These are phyloP conservation scores for Planoprotostelium fungivorum DNA, from an alignment of 78 protist genomes.

Conservation along the genomic window DNA sequence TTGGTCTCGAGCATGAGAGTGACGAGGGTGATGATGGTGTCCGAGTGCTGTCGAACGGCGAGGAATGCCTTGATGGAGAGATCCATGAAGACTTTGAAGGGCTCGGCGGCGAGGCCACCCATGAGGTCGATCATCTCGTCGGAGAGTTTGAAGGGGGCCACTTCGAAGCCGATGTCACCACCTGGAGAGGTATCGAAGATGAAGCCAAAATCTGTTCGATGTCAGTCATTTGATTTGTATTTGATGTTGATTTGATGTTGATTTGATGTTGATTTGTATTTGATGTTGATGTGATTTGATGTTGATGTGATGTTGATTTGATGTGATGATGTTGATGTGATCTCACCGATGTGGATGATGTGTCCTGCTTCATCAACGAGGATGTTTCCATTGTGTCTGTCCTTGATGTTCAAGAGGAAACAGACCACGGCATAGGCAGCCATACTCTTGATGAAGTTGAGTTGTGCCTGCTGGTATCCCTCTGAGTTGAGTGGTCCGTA, in stretches of 20 bases:
- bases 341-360: constrained; percentile 78
- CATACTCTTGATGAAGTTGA: constrained; percentile 73
- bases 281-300: not conserved
- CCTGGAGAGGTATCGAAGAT: constrained; percentile 85
- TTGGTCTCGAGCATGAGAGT: constrained; percentile 74
- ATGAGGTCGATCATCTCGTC: constrained; percentile 79
- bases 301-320: too few relatives aligned
- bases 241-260: not conserved
- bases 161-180: constrained; percentile 79
- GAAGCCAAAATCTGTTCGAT: constrained; percentile 76
- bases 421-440: constrained; percentile 87
- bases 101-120: constrained; percentile 83
- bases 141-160: constrained; percentile 87
- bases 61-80: constrained; percentile 60
- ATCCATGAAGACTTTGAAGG: constrained; percentile 73
- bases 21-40: constrained; percentile 61
- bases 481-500: constrained; percentile 66
- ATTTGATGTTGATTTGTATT: not conserved
- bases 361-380: constrained; percentile 81
- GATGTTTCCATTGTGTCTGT: constrained; percentile 90
- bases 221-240: not conserved
- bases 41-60: constrained; percentile 74
- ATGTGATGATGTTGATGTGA: not conserved
- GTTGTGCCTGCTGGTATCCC: constrained; percentile 75
- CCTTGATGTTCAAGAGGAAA: constrained; percentile 83